Percentiles rank a stretch among this genome's conserved stretches.
These are phyloP conservation scores for Hypoxylon trugodes DNA, from an alignment of 495 filamentous ascomycete species.

Conservation along the genomic window DNA sequence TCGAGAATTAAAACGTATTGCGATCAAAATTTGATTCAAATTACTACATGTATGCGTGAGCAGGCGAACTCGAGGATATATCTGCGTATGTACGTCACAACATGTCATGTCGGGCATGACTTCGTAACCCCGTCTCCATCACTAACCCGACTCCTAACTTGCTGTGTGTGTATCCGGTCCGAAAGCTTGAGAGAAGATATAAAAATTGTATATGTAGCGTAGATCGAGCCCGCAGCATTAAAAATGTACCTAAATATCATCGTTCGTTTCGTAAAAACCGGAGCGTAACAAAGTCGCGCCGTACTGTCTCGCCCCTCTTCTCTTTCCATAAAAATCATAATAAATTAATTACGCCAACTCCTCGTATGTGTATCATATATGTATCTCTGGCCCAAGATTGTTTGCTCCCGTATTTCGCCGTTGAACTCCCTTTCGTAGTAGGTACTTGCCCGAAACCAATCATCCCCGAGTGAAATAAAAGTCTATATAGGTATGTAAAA, in stretches of 20 bases:
- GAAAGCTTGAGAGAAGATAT: too few relatives aligned
- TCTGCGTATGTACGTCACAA: neutral
- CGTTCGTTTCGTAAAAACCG: too few relatives aligned
- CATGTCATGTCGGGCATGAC: constrained; percentile 8
- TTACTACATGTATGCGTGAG: constrained; percentile 27
- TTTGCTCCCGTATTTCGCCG: constrained; percentile 10
- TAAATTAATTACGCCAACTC: neutral
- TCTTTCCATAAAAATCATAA: too few relatives aligned
- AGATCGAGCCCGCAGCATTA: too few relatives aligned
- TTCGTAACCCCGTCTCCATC: constrained; percentile 13
- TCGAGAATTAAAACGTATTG: too few relatives aligned
- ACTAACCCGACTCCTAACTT: neutral
- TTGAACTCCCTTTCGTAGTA: constrained; percentile 12
- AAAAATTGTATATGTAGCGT: too few relatives aligned
- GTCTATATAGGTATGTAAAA: constrained; percentile 5
- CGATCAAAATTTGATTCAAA: too few relatives aligned
- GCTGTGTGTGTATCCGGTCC: too few relatives aligned
- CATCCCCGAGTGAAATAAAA: neutral
- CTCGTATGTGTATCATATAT: constrained; percentile 12
- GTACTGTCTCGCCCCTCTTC: too few relatives aligned
- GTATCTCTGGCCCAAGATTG: neutral
- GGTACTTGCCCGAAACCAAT: too few relatives aligned
- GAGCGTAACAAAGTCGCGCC: too few relatives aligned
- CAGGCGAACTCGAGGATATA: constrained; percentile 14
- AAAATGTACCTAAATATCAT: neutral